A percentile compares a stretch with the other conserved stretches of the same genome.
Conservation (phyloP, 2,329 filamentous ascomycete genomes). For the Cladosporium sp. region DNA sequence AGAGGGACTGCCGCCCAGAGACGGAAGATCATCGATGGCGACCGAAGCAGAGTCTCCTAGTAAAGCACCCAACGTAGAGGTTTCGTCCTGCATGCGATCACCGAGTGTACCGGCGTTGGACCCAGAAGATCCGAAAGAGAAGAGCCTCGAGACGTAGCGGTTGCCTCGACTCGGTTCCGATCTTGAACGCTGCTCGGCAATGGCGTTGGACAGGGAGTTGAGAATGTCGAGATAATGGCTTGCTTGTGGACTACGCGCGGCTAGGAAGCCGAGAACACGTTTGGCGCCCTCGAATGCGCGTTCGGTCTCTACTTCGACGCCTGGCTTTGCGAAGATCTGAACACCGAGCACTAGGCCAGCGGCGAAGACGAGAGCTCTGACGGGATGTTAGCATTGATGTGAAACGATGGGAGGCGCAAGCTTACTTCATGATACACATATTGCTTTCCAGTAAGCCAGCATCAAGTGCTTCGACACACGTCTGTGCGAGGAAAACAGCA, state of each 20-base stretch:
- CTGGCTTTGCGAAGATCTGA: constrained; percentile 49
- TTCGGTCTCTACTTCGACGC: constrained; percentile 44
- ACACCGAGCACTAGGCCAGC: constrained; percentile 56
- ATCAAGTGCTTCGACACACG: constrained; percentile 47
- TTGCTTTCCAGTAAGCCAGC: constrained; percentile 47
- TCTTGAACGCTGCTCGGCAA: constrained; percentile 11
- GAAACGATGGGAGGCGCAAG: constrained; percentile 29
- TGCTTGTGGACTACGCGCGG: constrained; percentile 51
- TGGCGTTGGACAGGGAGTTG: constrained; percentile 21
- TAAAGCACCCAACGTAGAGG: background rate
- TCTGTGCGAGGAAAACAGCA: constrained; percentile 53
- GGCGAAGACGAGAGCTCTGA: constrained; percentile 46
- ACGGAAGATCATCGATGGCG: background rate
- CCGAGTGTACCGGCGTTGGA: background rate
- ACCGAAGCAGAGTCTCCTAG: background rate
- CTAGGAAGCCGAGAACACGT: constrained; percentile 47
- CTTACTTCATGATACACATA: constrained; percentile 55
- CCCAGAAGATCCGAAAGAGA: background rate
- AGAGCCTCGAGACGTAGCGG: constrained; percentile 2
- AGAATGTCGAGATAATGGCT: constrained; percentile 56
- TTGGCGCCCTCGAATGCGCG: constrained; percentile 49
- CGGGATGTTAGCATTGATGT: constrained; percentile 34
- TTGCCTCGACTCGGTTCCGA: background rate
- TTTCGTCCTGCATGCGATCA: background rate
- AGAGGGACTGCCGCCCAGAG: background rate